Conservation (phyloP, 306 rosid genomes). For the Dryas octopetala region DNA sequence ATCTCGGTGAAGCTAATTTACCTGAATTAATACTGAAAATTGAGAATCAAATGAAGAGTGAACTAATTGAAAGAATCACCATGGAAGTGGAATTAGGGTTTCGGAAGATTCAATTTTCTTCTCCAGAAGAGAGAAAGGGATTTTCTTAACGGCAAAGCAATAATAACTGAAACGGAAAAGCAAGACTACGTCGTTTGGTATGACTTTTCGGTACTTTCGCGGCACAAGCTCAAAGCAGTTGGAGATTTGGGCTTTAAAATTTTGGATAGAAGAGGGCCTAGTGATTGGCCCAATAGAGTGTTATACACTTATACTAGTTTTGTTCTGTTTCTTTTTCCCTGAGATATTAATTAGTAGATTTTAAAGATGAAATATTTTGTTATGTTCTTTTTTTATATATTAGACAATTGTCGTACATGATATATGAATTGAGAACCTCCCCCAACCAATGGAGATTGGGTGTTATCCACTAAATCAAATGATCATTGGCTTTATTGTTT, state of each 20-base stretch:
- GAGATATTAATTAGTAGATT: no score
- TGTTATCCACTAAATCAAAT: no score
- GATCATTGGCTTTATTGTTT: no score
- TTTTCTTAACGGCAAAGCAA: constrained; percentile 25
- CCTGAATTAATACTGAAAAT: constrained; percentile 4
- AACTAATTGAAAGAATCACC: background rate
- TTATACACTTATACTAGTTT: no score
- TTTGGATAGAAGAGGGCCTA: no score
- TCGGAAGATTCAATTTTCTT: constrained; percentile 4
- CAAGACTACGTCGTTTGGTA: constrained; percentile 13
- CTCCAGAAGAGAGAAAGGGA: background rate
- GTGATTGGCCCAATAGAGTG: background rate
- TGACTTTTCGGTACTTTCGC: background rate
- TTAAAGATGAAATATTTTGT: no score
- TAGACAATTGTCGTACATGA: no score
- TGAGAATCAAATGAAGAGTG: constrained; percentile 2
- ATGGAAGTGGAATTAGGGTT: constrained; percentile 21
- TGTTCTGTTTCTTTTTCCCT: no score
- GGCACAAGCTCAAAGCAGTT: constrained; percentile 1
- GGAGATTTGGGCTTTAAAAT: background rate
- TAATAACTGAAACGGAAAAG: background rate
- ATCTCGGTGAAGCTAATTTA: background rate
- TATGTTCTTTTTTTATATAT: no score
- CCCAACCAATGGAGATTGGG: no score
- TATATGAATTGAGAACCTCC: no score